Evolutionary conservation across 257 asterid genomes (phyloP), one percentile per base, ranked within the genome.

Genomic region (Ballota nigra): DNA sequence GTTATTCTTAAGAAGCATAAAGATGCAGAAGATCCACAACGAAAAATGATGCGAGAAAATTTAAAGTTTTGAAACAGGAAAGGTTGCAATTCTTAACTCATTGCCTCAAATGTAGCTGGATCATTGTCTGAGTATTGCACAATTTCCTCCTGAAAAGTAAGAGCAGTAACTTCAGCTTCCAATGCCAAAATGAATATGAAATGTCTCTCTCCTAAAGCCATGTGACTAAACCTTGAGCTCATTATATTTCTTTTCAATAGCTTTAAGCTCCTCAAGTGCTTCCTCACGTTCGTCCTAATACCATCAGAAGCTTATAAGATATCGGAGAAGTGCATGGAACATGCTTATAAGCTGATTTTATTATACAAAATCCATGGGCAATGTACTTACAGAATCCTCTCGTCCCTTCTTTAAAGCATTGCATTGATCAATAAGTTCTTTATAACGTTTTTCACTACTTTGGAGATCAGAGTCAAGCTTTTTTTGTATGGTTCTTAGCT

Each of bases 91-190:
- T 74, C 84, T 77, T 60, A 79, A 94, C 97, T 94, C 96, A 79
- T 94, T 78, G 86, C 92, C 77, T 91, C 98, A 84, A 91, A 74
- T 23, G 86, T 87, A 75, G 96, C 99, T 41, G 98, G 98, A 80
- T 91, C 97, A 66, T 91, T 91, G 76, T 94, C 98, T 15, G 96
- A 82, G 63, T 85, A 89, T 64, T 94, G 87, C 19, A 64, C 75
- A 52, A 89, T 80, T 79, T 94, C 99, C 64, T 78, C 87, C 99
- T 94, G 84, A 75, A 82, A 36, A 76, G 70, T 16, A 69, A 66
- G 38, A 9, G 59, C 36, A 38, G 23, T 49, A 64, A 24, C n/a
- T 38, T n/a, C n/a, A n/a, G n/a, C n/a, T n/a, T n/a, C n/a, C n/a
- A n/a, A n/a, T n/a, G n/a, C n/a, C n/a, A n/a, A n/a, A n/a, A n/a